Conservation (phyloP, 108 stramenopile species). For the Cyclotella cryptica region DNA sequence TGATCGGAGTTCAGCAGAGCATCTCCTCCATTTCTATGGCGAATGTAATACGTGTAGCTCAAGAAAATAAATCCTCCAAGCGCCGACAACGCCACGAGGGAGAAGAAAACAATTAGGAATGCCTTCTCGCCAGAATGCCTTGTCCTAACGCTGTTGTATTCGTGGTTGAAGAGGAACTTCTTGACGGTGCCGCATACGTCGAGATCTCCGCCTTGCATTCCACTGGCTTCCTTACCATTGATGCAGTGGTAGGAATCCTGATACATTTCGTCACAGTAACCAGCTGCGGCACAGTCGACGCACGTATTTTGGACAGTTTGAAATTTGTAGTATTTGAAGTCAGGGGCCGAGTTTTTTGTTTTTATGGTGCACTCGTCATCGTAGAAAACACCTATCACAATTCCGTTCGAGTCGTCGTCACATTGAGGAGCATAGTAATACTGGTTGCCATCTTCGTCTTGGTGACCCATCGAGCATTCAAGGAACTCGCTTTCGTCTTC, state of each 20-base stretch:
- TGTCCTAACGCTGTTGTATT: constrained; percentile 49
- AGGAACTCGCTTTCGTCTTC: constrained; percentile 59
- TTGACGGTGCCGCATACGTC: constrained; percentile 52
- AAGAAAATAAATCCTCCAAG: constrained; percentile 40
- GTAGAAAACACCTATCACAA: constrained; percentile 63
- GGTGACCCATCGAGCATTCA: constrained; percentile 51
- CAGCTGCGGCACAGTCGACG: constrained; percentile 45
- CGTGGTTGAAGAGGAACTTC: constrained; percentile 35
- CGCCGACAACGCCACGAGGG: constrained; percentile 25
- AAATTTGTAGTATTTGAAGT: constrained; percentile 55
- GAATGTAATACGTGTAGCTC: constrained; percentile 64
- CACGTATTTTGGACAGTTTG: constrained; percentile 46
- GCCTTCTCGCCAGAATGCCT: constrained; percentile 25
- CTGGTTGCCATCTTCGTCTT: constrained; percentile 51
- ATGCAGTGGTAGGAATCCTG: constrained; percentile 53
- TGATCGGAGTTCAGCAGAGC: constrained; percentile 8
- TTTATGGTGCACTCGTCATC: constrained; percentile 71
- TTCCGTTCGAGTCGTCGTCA: constrained; percentile 34
- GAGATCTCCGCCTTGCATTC: constrained; percentile 42
- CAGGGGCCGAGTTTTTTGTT: constrained; percentile 34
- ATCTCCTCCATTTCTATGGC: constrained; percentile 50
- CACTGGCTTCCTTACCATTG: constrained; percentile 47
- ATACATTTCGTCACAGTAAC: constrained; percentile 45
- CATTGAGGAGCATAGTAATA: constrained; percentile 65
- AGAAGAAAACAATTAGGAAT: constrained; percentile 41